Conservation (phyloP, 2,329 filamentous ascomycete genomes). For the Sclerotinia glacialis region DNA sequence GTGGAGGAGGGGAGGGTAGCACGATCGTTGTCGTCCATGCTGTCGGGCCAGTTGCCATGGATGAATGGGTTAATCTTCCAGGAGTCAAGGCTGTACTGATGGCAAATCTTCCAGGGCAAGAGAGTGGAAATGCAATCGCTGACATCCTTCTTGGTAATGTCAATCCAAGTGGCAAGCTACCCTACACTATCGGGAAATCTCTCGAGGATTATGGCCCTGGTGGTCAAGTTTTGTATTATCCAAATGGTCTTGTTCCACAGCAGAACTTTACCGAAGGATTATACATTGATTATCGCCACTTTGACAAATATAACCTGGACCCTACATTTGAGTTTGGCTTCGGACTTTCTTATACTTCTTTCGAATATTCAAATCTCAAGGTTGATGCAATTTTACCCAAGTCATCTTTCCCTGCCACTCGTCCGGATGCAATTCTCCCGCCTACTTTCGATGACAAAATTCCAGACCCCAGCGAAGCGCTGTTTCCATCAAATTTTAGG, state of each 20-base stretch:
- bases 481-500: conserved; percentile 56
- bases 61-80: conserved; percentile 75
- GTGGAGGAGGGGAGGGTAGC: conserved; percentile 59
- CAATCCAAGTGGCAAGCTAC: conserved; percentile 70
- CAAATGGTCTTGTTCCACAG: conserved; percentile 70
- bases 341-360: conserved; percentile 69
- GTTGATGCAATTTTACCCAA: conserved; percentile 44
- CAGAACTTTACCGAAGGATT: conserved; percentile 81
- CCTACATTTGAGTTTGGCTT: conserved; percentile 86
- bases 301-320: conserved; percentile 70
- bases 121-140: conserved; percentile 77
- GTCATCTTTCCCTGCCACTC: conserved; percentile 37
- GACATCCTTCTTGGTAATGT: conserved; percentile 77
- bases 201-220: conserved; percentile 74
- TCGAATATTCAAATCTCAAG: conserved; percentile 50
- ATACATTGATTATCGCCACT: conserved; percentile 86
- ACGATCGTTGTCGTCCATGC: conserved; percentile 85
- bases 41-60: conserved; percentile 78
- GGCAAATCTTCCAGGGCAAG: conserved; percentile 83
- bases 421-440: conserved; percentile 43
- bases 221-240: conserved; percentile 65
- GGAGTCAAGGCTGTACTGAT: conserved; percentile 76
- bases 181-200: conserved; percentile 78
- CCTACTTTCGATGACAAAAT: conserved; percentile 51
- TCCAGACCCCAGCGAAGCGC: conserved; percentile 49